Evolutionary conservation across 352 stramenopile species (phyloP).

Genomic region (Phytopythium montanum): DNA sequence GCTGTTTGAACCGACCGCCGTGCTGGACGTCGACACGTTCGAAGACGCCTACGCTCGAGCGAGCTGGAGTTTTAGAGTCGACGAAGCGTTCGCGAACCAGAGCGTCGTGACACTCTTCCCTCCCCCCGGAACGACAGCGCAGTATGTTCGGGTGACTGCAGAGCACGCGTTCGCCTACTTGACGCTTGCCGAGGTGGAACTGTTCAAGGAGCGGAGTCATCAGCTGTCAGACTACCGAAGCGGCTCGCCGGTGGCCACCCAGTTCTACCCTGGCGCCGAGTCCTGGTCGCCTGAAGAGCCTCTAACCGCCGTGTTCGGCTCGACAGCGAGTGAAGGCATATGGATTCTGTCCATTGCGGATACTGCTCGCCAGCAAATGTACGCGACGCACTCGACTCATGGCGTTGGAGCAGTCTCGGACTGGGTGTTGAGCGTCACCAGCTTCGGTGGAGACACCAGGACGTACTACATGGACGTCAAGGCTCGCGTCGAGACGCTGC

Average conservation of each 20-base stretch:
- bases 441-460: constrained; percentile 42
- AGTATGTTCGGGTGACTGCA: constrained; percentile 61
- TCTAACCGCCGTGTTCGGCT: constrained; percentile 44
- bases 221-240: constrained; percentile 55
- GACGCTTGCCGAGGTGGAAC: constrained; percentile 72
- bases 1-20: constrained; percentile 54
- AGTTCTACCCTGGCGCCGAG: constrained; percentile 37
- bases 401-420: constrained; percentile 62
- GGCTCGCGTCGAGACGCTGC: constrained; percentile 54
- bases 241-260: constrained; percentile 44
- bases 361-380: constrained; percentile 11
- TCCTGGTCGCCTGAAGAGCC: constrained; percentile 67
- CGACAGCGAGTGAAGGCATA: constrained; percentile 40
- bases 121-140: constrained; percentile 35
- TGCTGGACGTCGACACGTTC: constrained; percentile 62
- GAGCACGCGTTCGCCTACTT: constrained; percentile 36
- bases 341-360: constrained; percentile 66
- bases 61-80: constrained; percentile 43
- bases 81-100: constrained; percentile 15
- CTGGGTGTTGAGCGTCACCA: constrained; percentile 66
- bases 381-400: constrained; percentile 11
- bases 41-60: constrained; percentile 38
- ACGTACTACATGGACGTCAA: constrained; percentile 71
- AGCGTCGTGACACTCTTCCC: constrained; percentile 45
- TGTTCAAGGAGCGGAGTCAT: constrained; percentile 54